Evolutionary conservation across 768 basidiomycete genomes (phyloP).

Genomic region (Termitomyces sp.): DNA sequence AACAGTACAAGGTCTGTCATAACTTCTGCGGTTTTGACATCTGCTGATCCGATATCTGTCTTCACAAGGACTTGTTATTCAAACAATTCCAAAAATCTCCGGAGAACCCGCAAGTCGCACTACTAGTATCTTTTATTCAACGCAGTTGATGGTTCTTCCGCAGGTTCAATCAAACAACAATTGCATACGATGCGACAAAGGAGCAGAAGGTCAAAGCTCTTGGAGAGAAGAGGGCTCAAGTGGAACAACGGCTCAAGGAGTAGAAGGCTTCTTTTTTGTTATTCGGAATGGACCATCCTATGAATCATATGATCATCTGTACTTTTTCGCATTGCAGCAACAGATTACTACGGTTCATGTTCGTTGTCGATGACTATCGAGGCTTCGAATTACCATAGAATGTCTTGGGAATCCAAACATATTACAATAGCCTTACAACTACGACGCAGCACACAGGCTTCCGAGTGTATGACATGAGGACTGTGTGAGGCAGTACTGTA

Average conservation of each 20-base stretch:
- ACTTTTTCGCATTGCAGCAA: background rate
- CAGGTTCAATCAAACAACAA: slow-evolving; percentile 80
- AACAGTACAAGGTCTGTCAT: slow-evolving; percentile 71
- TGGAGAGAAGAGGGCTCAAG: slow-evolving; percentile 55
- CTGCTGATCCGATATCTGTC: slow-evolving; percentile 3
- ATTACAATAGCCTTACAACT: background rate
- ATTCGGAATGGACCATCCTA: background rate
- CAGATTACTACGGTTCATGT: background rate
- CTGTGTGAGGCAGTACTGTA: background rate
- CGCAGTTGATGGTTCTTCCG: background rate
- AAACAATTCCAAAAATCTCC: slow-evolving; percentile 97
- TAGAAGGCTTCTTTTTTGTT: background rate
- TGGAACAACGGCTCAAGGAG: slow-evolving; percentile 62
- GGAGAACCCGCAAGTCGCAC: slow-evolving; percentile 76
- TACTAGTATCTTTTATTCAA: background rate
- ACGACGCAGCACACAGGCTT: background rate
- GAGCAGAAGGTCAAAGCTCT: slow-evolving; percentile 79
- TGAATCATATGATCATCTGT: background rate
- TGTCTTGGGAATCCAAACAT: background rate
- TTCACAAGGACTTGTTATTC: slow-evolving; percentile 68
- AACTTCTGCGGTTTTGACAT: background rate
- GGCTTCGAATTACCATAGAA: background rate
- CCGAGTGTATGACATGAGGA: background rate
- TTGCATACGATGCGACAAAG: slow-evolving; percentile 82
- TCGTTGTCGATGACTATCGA: background rate